phyloP scores from a whole-genome alignment of 2,329 filamentous ascomycete species.

The Colletotrichum sp. region DNA sequence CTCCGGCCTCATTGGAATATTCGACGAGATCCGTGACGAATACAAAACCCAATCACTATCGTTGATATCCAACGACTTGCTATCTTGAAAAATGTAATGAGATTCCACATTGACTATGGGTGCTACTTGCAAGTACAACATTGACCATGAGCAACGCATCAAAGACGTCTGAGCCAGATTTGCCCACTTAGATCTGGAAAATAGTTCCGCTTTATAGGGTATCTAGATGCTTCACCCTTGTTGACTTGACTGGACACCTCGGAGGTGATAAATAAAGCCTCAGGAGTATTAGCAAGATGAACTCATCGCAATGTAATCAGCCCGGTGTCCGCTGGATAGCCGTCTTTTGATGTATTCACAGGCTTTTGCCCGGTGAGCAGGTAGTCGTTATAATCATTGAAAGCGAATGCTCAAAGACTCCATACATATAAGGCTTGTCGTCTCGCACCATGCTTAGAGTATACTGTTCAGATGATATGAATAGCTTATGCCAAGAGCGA shows the following conservation, averaged over 20 bases:
- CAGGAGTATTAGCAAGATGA: fast-evolving
- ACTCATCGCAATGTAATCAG: too few relatives aligned
- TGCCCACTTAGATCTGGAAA: too few relatives aligned
- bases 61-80: neutral
- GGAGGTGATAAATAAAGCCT: too few relatives aligned
- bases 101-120: fast-evolving
- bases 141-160: too few relatives aligned
- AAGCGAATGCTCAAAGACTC: too few relatives aligned
- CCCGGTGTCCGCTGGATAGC: fast-evolving
- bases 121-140: neutral
- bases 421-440: too few relatives aligned
- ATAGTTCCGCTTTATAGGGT: too few relatives aligned
- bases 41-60: neutral
- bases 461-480: neutral
- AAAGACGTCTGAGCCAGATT: too few relatives aligned
- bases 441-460: fast-evolving
- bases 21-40: fast-evolving
- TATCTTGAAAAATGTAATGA: neutral
- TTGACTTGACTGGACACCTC: too few relatives aligned
- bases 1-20: neutral
- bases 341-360: fast-evolving
- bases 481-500: neutral
- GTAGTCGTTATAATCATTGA: too few relatives aligned
- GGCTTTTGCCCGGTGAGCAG: too few relatives aligned
- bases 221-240: fast-evolving